These are phyloP conservation scores for Oldenlandia corymbosa DNA, from an alignment of 257 asterid species.

Conservation along the genomic window DNA sequence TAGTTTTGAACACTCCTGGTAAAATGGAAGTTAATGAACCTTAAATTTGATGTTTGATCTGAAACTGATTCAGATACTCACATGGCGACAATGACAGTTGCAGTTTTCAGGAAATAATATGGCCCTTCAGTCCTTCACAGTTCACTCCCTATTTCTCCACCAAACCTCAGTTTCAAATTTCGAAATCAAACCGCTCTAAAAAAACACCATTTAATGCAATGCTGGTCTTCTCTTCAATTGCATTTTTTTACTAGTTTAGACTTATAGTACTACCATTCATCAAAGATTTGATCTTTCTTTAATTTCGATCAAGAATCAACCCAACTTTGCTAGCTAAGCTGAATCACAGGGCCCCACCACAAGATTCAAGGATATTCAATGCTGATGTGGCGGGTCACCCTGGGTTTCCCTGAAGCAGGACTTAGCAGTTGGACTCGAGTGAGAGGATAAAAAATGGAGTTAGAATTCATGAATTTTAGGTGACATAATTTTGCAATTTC, in stretches of 20 bases:
- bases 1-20: no score
- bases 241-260: no score
- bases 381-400: background rate
- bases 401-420: background rate
- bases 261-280: no score
- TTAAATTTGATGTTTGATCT: background rate
- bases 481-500: no score
- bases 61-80: background rate
- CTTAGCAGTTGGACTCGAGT: no score
- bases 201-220: background rate
- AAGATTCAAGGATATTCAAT: background rate
- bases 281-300: no score
- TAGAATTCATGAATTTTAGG: no score
- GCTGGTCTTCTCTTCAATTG: no score
- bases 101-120: conserved; percentile 1
- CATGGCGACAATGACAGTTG: conserved; percentile 8
- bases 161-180: conserved; percentile 1
- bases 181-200: conserved; percentile 4
- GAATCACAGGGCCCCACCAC: background rate
- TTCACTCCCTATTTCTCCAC: background rate
- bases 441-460: no score
- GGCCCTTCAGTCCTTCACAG: no score
- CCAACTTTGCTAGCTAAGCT: background rate
- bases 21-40: no score
- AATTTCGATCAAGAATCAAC: no score